phyloP scores from a whole-genome alignment of 129 eudicot species.

The Pseudognaphalium luteoalbum region DNA sequence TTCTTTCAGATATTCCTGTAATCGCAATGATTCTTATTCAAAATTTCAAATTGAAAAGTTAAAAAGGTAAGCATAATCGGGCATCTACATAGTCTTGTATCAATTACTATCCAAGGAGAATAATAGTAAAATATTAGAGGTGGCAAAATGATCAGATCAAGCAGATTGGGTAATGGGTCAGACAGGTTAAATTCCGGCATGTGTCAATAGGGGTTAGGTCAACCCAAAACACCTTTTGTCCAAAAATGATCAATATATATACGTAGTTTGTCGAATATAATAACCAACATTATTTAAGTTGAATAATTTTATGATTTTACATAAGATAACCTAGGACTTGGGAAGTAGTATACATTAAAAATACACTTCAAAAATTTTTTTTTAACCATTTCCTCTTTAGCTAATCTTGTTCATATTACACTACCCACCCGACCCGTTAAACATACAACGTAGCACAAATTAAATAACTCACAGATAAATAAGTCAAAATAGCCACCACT shows the following conservation, averaged over 20 bases:
- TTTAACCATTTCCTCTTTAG: neutral
- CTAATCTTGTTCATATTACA: neutral
- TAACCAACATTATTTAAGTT: neutral
- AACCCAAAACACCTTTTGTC: neutral
- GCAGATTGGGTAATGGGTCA: too few relatives aligned
- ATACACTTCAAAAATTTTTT: neutral
- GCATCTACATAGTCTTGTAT: neutral
- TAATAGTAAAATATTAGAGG: neutral
- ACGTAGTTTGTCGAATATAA: neutral
- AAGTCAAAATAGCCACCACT: neutral
- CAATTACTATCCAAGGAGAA: slow-evolving; percentile 1
- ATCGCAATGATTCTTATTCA: neutral
- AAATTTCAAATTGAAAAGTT: neutral
- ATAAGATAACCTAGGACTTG: neutral
- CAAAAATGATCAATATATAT: neutral
- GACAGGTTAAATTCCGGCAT: neutral
- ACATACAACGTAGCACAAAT: neutral
- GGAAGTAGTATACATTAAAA: neutral
- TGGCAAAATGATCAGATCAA: neutral
- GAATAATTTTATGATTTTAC: neutral
- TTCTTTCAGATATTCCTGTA: slow-evolving; percentile 59
- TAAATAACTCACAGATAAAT: neutral
- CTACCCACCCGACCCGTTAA: neutral
- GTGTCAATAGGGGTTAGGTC: neutral
- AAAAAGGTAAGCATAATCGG: neutral